These are phyloP conservation scores for Diutina scorzettiae DNA, from an alignment of 1,139 yeast species.

Conservation along the genomic window DNA sequence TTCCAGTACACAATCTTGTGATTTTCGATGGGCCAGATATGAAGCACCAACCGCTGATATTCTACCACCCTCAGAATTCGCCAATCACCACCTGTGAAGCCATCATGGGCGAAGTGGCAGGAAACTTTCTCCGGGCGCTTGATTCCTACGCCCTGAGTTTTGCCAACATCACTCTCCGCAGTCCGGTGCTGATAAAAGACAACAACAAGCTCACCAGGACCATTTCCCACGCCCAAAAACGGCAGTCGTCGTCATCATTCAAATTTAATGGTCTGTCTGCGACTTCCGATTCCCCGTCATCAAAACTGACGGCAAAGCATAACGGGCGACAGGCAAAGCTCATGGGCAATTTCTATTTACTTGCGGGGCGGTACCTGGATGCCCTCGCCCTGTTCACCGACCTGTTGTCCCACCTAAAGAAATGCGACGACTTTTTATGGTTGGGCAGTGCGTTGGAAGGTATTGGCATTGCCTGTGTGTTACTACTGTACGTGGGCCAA, in stretches of 20 bases:
- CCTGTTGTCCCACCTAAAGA: constrained; percentile 46
- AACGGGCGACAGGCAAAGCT: constrained; percentile 67
- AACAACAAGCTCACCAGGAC: constrained; percentile 37
- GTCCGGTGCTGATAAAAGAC: constrained; percentile 57
- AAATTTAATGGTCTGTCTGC: neutral
- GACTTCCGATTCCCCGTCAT: constrained; percentile 12
- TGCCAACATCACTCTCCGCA: constrained; percentile 57
- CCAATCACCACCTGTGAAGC: constrained; percentile 44
- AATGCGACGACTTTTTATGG: constrained; percentile 75
- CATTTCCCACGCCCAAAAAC: constrained; percentile 39
- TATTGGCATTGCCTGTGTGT: constrained; percentile 50
- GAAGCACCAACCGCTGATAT: constrained; percentile 8
- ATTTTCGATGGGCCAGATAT: constrained; percentile 42
- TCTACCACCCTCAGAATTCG: neutral
- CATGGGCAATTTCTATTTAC: constrained; percentile 60
- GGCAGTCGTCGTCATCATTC: constrained; percentile 11
- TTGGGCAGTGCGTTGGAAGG: constrained; percentile 79
- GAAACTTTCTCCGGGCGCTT: constrained; percentile 49
- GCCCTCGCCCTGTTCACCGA: constrained; percentile 68
- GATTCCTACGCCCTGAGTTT: constrained; percentile 61
- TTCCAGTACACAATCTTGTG: constrained; percentile 53
- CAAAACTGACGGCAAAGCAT: constrained; percentile 23
- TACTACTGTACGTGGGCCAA: constrained; percentile 47
- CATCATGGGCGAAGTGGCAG: constrained; percentile 59
- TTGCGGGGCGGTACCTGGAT: constrained; percentile 68